Conservation (phyloP, 1,139 yeast genomes). For the Saccharomyces hybrid region DNA sequence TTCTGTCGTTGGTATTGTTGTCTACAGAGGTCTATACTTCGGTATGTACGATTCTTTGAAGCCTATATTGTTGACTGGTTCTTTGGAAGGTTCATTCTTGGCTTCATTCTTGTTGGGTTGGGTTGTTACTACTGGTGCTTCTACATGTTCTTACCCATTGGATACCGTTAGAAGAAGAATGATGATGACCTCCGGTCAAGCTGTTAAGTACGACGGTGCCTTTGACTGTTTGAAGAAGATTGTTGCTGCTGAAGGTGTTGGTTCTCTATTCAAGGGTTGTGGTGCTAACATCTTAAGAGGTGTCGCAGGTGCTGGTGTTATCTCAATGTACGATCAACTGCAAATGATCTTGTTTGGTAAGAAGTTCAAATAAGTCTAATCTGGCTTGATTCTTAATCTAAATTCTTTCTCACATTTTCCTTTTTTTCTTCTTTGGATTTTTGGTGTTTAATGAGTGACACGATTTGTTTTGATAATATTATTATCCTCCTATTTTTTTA, state of each 20-base stretch:
- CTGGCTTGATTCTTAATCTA: neutral
- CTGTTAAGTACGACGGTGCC: slow-evolving; percentile 68
- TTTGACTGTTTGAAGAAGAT: slow-evolving; percentile 63
- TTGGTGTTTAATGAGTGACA: neutral
- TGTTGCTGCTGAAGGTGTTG: slow-evolving; percentile 65
- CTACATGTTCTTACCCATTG: slow-evolving; percentile 74
- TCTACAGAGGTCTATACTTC: slow-evolving; percentile 78
- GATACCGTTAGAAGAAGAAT: slow-evolving; percentile 82
- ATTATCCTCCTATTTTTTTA: neutral
- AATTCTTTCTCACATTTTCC: neutral
- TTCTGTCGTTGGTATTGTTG: slow-evolving; percentile 71
- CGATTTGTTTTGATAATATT: slow-evolving; percentile 1
- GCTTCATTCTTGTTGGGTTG: slow-evolving; percentile 75
- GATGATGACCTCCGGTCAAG: slow-evolving; percentile 84
- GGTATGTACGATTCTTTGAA: slow-evolving; percentile 74
- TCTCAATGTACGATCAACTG: slow-evolving; percentile 70
- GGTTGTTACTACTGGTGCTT: slow-evolving; percentile 73
- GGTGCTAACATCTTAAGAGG: slow-evolving; percentile 85
- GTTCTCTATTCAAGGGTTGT: slow-evolving; percentile 74
- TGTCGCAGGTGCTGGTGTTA: slow-evolving; percentile 83
- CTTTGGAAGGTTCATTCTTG: slow-evolving; percentile 61
- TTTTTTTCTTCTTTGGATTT: neutral
- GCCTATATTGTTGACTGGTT: slow-evolving; percentile 66
- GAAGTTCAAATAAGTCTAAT: slow-evolving; percentile 46
- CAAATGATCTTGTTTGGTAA: slow-evolving; percentile 65